Evolutionary conservation across 208 protist genomes (phyloP).

Genomic region (Trypanosoma cruzi): DNA sequence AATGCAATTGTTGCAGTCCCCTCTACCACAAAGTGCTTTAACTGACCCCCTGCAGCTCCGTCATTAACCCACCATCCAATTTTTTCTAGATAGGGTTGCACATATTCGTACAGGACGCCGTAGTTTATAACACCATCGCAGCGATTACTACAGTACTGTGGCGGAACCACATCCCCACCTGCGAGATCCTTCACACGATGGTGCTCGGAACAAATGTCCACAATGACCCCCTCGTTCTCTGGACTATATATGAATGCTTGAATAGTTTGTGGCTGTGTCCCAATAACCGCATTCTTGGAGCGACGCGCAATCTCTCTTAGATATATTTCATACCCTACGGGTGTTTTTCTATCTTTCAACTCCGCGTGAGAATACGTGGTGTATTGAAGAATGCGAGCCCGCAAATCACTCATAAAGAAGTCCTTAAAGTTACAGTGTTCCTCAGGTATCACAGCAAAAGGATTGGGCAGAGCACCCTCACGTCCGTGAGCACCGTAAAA

Average conservation of each 20-base stretch:
- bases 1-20: constrained; percentile 47
- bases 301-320: constrained; percentile 21
- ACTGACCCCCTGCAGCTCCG: not conserved
- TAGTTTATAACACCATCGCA: constrained; percentile 70
- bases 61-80: constrained; percentile 34
- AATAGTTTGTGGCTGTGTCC: constrained; percentile 14
- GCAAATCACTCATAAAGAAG: constrained; percentile 86
- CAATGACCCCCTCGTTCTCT: constrained; percentile 54
- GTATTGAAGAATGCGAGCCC: constrained; percentile 73
- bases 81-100: constrained; percentile 52
- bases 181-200: constrained; percentile 56
- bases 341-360: not conserved
- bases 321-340: constrained; percentile 17
- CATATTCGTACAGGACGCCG: constrained; percentile 78
- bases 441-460: constrained; percentile 59
- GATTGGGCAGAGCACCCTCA: constrained; percentile 29
- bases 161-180: constrained; percentile 40
- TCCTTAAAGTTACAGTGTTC: constrained; percentile 90
- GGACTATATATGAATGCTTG: constrained; percentile 73
- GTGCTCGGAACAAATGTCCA: constrained; percentile 72
- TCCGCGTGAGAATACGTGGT: constrained; percentile 28
- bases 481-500: constrained; percentile 58
- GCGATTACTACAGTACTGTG: constrained; percentile 72
- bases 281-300: constrained; percentile 29
- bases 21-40: constrained; percentile 13